These are phyloP conservation scores for Aurinia saxatilis DNA, from an alignment of 345 rosid genomes.

Conservation along the genomic window DNA sequence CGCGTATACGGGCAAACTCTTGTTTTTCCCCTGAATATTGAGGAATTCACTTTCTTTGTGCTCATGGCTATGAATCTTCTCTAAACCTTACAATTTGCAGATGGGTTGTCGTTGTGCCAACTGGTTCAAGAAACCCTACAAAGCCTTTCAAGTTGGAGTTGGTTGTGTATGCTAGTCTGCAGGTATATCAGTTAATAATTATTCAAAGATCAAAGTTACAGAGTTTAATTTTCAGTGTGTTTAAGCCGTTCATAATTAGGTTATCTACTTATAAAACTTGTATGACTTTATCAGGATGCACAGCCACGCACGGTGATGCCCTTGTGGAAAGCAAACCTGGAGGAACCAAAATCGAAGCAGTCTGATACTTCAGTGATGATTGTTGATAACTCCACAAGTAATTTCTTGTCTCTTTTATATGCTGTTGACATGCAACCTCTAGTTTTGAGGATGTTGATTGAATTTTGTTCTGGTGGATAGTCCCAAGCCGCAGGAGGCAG, in stretches of 20 bases:
- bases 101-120: conserved; percentile 85
- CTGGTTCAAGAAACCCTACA: conserved; percentile 60
- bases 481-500: conserved; percentile 69
- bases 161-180: conserved; percentile 65
- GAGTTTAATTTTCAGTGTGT: not conserved
- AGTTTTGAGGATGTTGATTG: conserved; percentile 31
- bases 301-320: conserved; percentile 68
- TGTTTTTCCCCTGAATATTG: not conserved
- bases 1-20: not conserved
- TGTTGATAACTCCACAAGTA: conserved; percentile 64
- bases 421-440: conserved; percentile 15
- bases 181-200: conserved; percentile 35
- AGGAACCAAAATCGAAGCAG: conserved; percentile 62
- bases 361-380: conserved; percentile 77
- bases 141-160: conserved; percentile 85
- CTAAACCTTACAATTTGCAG: conserved; percentile 32
- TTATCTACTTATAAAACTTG: not conserved
- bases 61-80: not conserved
- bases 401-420: conserved; percentile 27
- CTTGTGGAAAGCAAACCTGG: conserved; percentile 86
- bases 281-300: conserved; percentile 59
- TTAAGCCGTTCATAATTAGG: not conserved
- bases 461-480: conserved; percentile 57
- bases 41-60: not conserved
- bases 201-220: not conserved